These are phyloP conservation scores for Aspergillus hortae DNA, from an alignment of 2,329 filamentous ascomycete genomes.

Conservation along the genomic window DNA sequence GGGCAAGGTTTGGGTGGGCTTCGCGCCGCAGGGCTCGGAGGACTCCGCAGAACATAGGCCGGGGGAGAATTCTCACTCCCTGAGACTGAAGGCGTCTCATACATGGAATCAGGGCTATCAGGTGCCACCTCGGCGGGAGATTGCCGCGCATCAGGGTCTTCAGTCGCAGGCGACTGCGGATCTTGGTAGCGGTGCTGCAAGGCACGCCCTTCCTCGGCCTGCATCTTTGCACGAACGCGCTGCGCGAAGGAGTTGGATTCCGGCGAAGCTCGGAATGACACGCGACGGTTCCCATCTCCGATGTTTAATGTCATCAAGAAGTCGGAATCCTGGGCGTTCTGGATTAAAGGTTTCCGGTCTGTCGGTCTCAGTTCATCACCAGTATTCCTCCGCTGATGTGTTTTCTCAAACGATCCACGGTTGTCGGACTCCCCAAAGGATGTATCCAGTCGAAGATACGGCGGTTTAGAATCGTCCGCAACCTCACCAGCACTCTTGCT, in stretches of 20 bases:
- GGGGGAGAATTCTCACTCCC: slow-evolving; percentile 22
- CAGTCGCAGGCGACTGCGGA: slow-evolving; percentile 26
- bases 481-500: slow-evolving; percentile 20
- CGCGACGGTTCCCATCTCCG: slow-evolving; percentile 30
- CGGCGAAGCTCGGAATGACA: slow-evolving; percentile 36
- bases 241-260: slow-evolving; percentile 46
- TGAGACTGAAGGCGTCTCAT: slow-evolving; percentile 28
- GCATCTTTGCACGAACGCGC: slow-evolving; percentile 49
- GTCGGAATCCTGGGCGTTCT: slow-evolving; percentile 35
- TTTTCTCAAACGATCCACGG: slow-evolving; percentile 4
- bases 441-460: slow-evolving; percentile 32
- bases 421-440: slow-evolving; percentile 23
- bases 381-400: slow-evolving; percentile 13
- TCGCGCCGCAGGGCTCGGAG: slow-evolving; percentile 20
- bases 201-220: slow-evolving; percentile 50
- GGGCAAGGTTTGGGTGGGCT: slow-evolving; percentile 14
- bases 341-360: slow-evolving; percentile 28
- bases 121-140: slow-evolving; percentile 11
- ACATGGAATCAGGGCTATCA: slow-evolving; percentile 20
- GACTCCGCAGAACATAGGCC: slow-evolving; percentile 24
- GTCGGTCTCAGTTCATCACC: slow-evolving; percentile 12
- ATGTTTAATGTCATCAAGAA: slow-evolving; percentile 33
- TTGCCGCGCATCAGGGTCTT: slow-evolving; percentile 13
- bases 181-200: slow-evolving; percentile 44
- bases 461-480: slow-evolving; percentile 12